Conservation (phyloP, 2,329 filamentous ascomycete species). For the Tolypocladium pustulatum region DNA sequence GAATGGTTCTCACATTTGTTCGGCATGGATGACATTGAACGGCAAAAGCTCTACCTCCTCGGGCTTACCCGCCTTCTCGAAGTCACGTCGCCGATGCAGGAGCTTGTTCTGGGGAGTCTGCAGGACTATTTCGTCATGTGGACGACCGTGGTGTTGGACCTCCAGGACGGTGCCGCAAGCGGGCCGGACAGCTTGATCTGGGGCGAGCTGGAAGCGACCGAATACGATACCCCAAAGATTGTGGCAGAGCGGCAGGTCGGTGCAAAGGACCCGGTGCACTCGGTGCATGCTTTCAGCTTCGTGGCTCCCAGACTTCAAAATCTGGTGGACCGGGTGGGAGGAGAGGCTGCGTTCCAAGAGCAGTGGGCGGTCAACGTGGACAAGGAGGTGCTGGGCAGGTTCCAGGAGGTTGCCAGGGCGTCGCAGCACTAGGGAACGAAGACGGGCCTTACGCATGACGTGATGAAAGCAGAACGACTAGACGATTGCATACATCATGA, state of each 20-base stretch:
- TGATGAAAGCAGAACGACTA: neutral
- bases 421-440: neutral
- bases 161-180: conserved; percentile 49
- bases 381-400: conserved; percentile 57
- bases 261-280: conserved; percentile 56
- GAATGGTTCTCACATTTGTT: conserved; percentile 63
- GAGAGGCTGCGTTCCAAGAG: conserved; percentile 54
- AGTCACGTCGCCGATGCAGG: conserved; percentile 44
- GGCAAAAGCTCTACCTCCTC: conserved; percentile 62
- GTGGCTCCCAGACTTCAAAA: conserved; percentile 50
- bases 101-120: conserved; percentile 48
- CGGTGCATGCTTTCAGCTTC: conserved; percentile 52
- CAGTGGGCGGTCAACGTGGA: conserved; percentile 69
- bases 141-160: conserved; percentile 57
- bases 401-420: conserved; percentile 26
- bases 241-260: conserved; percentile 41
- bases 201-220: conserved; percentile 27
- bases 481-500: neutral
- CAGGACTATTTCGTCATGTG: conserved; percentile 70
- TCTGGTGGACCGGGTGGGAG: conserved; percentile 50
- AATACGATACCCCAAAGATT: conserved; percentile 48
- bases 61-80: conserved; percentile 64
- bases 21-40: conserved; percentile 52
- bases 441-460: neutral
- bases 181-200: conserved; percentile 42